Conservation (phyloP, 768 basidiomycete species). For the Chlorophyllum brunneum region DNA sequence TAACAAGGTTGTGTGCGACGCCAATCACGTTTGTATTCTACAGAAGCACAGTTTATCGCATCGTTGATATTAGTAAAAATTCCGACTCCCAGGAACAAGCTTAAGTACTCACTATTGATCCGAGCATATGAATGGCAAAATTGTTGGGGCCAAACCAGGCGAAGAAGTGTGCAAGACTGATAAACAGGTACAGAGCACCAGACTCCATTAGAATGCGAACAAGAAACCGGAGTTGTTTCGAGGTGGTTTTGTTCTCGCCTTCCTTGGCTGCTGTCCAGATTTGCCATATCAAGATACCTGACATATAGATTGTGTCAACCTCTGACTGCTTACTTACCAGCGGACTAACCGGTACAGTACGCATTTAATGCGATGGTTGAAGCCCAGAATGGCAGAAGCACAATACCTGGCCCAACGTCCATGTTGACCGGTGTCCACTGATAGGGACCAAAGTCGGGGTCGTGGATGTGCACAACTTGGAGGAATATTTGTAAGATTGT, state of each 20-base stretch:
- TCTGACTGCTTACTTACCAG: neutral
- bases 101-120: neutral
- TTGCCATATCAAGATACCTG: neutral
- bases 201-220: slow-evolving; percentile 10
- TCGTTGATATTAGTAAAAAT: neutral
- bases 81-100: neutral
- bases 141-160: neutral
- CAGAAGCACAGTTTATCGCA: neutral
- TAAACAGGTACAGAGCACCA: neutral
- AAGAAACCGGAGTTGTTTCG: slow-evolving; percentile 1
- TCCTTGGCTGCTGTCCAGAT: neutral
- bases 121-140: neutral
- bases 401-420: slow-evolving; percentile 10
- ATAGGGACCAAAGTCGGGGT: slow-evolving; percentile 1
- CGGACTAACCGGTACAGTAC: slow-evolving; percentile 8
- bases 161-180: slow-evolving; percentile 1
- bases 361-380: slow-evolving; percentile 11
- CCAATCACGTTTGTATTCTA: slow-evolving; percentile 4
- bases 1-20: neutral
- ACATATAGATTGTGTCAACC: neutral
- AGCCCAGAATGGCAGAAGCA: slow-evolving; percentile 11
- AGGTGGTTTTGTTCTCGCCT: neutral
- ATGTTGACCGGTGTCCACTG: slow-evolving; percentile 5
- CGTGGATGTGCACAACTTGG: neutral
- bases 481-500: slow-evolving; percentile 2